Evolutionary conservation across 164 flowering plant genomes (phyloP).

Genomic region (Tetracentron sinense): DNA sequence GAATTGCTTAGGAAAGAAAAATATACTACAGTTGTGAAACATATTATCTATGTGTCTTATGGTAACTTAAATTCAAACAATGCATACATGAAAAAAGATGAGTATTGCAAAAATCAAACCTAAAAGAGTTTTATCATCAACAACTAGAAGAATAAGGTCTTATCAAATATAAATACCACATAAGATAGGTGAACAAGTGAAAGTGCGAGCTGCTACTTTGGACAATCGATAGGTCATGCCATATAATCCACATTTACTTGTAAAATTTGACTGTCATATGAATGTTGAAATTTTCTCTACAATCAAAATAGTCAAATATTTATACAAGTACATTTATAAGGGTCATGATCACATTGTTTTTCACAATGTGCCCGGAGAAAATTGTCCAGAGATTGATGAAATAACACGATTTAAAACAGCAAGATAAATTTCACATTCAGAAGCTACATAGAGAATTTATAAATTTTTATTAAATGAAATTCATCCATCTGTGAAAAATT

Average conservation of each 20-base stretch:
- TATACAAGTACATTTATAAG: constrained; percentile 21
- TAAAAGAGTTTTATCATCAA: background rate
- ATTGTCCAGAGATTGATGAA: no score
- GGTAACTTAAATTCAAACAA: constrained; percentile 3
- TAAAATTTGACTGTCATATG: constrained; percentile 14
- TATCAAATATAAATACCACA: constrained; percentile 17
- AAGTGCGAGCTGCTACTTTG: background rate
- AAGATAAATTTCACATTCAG: constrained; percentile 9
- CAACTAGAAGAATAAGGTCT: background rate
- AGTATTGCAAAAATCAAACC: constrained; percentile 9
- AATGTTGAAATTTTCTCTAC: constrained; percentile 18
- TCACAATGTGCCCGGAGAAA: no score
- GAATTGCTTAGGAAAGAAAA: constrained; percentile 3
- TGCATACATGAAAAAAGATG: background rate
- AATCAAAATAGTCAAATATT: constrained; percentile 8
- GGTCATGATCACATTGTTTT: constrained; percentile 4
- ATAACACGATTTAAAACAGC: constrained; percentile 13
- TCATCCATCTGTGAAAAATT: background rate
- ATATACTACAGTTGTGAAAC: background rate
- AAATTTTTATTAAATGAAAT: constrained; percentile 4
- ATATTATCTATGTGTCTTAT: constrained; percentile 25
- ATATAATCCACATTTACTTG: constrained; percentile 9
- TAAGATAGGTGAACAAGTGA: background rate
- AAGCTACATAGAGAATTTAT: constrained; percentile 9
- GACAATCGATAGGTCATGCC: constrained; percentile 14